Evolutionary conservation across 331 rosid genomes (phyloP), one percentile per base, ranked within the genome.

Genomic region (Acacia concinna): DNA sequence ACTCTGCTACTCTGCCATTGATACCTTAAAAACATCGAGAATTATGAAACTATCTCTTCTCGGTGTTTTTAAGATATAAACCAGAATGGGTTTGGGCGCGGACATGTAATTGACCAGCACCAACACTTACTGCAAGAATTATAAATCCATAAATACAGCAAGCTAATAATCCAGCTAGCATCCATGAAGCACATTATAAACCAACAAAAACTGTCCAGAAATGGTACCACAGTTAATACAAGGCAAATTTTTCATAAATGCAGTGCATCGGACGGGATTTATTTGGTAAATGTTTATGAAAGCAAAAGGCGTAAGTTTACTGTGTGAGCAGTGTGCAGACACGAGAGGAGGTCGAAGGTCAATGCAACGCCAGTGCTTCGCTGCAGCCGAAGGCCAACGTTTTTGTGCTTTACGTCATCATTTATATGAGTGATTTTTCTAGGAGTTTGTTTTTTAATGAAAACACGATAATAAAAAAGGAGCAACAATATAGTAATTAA

Each of bases 131-230:
- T 30, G 23, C 8, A 12, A 40, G 8, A 40, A 12, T 25, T 13
- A 67, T 34, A 67, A 67, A 21, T 11, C 20, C 72, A 35, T 13
- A n/a, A 11, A 38, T 28, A 11, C 51, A 37, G 32, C 51, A 67
- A 21, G 72, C 51, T 37, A n/a, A 67, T 27, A 67, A 37, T 67
- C 71, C 71, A 20, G 71, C 47, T 35, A 35, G 20, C 34, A 10
- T 66, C 71, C 12, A 67, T 37, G 46, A 64, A 64, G 70, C 70
- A 38, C 72, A 37, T 10, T 67, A 67, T 12, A n/a, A 67, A 37
- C 11, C 49, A 4, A 5, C 49, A 37, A 67, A 37, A 67, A 37
- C 20, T n/a, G 72, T 38, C 72, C 0, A 37, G 20, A 66, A n/a
- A n/a, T 35, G 8, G 32, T 11, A 38, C 51, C 30, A 11, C 32